Conservation (phyloP, 306 rosid genomes). For the Cicer yamashitae region DNA sequence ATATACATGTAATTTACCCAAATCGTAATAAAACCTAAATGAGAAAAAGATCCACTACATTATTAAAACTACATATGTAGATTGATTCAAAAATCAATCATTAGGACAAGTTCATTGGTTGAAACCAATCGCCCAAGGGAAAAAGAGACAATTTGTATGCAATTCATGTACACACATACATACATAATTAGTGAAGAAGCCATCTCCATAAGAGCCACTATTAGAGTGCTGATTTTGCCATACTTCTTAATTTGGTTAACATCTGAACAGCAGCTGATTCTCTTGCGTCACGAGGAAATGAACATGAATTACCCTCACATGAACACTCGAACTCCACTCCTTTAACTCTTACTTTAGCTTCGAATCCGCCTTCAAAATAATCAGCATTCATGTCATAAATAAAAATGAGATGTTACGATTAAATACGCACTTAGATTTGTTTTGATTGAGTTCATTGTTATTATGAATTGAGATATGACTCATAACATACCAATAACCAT, state of each 20-base stretch:
- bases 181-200: conserved; percentile 1
- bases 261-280: conserved; percentile 67
- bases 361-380: conserved; percentile 64
- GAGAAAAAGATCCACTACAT: neutral
- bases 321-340: conserved; percentile 66
- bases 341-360: conserved; percentile 58
- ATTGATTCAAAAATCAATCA: too few relatives aligned
- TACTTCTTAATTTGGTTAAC: conserved; percentile 42
- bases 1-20: too few relatives aligned
- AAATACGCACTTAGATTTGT: too few relatives aligned
- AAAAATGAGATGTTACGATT: too few relatives aligned
- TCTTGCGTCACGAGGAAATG: conserved; percentile 51
- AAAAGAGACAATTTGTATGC: neutral
- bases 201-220: neutral
- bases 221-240: conserved; percentile 39
- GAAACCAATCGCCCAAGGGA: neutral
- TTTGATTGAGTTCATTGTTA: too few relatives aligned
- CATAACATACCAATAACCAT: too few relatives aligned
- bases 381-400: neutral
- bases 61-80: too few relatives aligned
- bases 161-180: neutral
- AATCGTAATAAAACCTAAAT: too few relatives aligned
- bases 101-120: too few relatives aligned
- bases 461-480: too few relatives aligned
- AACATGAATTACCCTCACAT: conserved; percentile 43